Evolutionary conservation across 2,329 filamentous ascomycete genomes (phyloP).

Genomic region (Aspergillus sergii): DNA sequence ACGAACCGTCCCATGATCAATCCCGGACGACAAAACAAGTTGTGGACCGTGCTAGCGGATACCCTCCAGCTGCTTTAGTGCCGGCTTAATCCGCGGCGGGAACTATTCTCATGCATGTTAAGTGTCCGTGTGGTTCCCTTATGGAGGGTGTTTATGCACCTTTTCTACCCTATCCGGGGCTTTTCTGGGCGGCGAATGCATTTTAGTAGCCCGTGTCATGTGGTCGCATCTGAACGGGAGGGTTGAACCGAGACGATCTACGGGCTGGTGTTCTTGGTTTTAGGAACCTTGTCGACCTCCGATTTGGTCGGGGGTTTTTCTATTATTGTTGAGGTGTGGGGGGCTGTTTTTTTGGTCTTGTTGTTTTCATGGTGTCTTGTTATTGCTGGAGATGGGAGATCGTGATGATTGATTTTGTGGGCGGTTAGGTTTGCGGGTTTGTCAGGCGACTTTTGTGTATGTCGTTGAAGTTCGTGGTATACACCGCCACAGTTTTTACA

Average conservation of each 20-base stretch:
- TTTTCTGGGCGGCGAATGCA: not conserved
- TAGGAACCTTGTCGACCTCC: not conserved
- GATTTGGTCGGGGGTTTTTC: not conserved
- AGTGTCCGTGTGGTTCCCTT: not conserved
- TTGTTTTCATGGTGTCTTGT: not conserved
- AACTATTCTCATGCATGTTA: slow-evolving; percentile 1
- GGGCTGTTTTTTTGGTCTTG: not conserved
- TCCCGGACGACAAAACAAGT: not conserved
- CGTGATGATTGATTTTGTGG: no score
- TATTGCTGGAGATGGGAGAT: no score
- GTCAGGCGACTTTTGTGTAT: slow-evolving; percentile 9
- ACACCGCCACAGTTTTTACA: not conserved
- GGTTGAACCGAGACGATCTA: not conserved
- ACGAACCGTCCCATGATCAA: not conserved
- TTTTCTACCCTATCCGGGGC: not conserved
- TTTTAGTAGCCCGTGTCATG: not conserved
- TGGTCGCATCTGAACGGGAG: not conserved
- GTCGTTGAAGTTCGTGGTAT: not conserved
- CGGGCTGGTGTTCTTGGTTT: not conserved
- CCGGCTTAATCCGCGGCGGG: slow-evolving; percentile 8
- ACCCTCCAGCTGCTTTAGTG: slow-evolving; percentile 7
- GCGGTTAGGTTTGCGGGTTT: not conserved
- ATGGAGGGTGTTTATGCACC: not conserved
- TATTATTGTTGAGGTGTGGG: not conserved
- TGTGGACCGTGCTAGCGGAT: slow-evolving; percentile 5